Evolutionary conservation across 2,329 filamentous ascomycete species (phyloP).

Genomic region (Tympanopsis confertula): DNA sequence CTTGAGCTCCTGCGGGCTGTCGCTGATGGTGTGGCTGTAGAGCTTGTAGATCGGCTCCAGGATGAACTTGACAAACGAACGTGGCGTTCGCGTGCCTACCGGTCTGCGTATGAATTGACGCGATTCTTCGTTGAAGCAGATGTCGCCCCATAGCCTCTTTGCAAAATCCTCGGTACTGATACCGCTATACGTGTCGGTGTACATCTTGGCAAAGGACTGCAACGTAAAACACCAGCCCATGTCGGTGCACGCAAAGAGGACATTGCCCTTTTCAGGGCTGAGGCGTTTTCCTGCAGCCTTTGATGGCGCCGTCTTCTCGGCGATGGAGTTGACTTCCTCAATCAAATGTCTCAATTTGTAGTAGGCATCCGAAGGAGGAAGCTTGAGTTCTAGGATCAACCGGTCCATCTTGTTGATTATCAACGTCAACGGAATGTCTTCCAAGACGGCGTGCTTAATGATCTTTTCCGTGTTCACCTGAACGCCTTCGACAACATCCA

Average conservation of each 20-base stretch:
- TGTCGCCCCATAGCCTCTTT: constrained; percentile 81
- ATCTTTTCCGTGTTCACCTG: constrained; percentile 95
- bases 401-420: constrained; percentile 97
- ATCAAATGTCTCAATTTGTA: constrained; percentile 99
- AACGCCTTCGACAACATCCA: constrained; percentile 98
- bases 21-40: constrained; percentile 86
- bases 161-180: constrained; percentile 77
- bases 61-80: constrained; percentile 88
- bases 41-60: constrained; percentile 97
- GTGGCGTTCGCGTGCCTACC: constrained; percentile 65
- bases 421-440: constrained; percentile 77
- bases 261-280: constrained; percentile 93
- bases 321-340: constrained; percentile 92
- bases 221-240: constrained; percentile 98
- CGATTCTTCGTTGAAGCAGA: constrained; percentile 87
- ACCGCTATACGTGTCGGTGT: constrained; percentile 74
- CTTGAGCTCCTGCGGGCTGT: constrained; percentile 75
- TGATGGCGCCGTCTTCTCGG: constrained; percentile 76
- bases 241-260: constrained; percentile 85
- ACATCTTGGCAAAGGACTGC: constrained; percentile 91
- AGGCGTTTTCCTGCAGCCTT: constrained; percentile 68
- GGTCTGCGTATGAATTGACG: constrained; percentile 84
- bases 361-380: constrained; percentile 90
- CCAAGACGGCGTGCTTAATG: constrained; percentile 86
- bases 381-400: constrained; percentile 82